Base-by-base conservation (phyloP, 805 yeast species). In the Saccharomycopsis javanensis region DNA sequence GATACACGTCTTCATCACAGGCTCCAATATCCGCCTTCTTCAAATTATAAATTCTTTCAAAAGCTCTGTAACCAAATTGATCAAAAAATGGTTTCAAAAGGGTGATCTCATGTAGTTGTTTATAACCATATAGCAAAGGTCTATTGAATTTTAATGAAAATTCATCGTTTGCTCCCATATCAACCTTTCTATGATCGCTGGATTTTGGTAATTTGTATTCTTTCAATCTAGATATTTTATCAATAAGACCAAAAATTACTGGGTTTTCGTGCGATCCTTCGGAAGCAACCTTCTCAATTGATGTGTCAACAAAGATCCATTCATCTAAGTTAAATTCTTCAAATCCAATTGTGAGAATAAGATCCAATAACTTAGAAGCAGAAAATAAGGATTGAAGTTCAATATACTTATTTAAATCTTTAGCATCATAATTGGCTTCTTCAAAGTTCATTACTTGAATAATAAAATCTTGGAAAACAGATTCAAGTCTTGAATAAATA, bases 251-350 rank as follows among this genome's bases (percentile, higher is more conserved):
- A 11, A 67, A 61, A n/a, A 48, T 16, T 2, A 56, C 50, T 18
- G 46, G 38, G 10, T 45, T 51, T 18, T 23, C n/a, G 5, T 15
- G 15, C 13, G 4, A 34, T 5, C 50, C 28, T 20, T 50, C 33
- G 13, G 33, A 23, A 63, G 74, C 77, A 31, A 79, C 75, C 18
- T 85, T 81, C 59, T 82, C 84, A 16, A 82, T 75, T 16, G 80
- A 82, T 63, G 86, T 88, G 28, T 83, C 76, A 10, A 92, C 79
- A 66, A 89, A 94, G 1, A 94, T 72, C 98, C 98, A 92, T 64
- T 89, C 94, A 60, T 80, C 70, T 66, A 68, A 80, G 66, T 69
- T 83, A 84, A 74, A 92, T 77, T 89, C 96, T 66, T 91, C 97
- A 46, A 77, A 76, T 37, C 82, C 80, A 57, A 90, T 63, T 1